phyloP scores from a whole-genome alignment of 106 monocot genomes.

The Allium cepa region DNA sequence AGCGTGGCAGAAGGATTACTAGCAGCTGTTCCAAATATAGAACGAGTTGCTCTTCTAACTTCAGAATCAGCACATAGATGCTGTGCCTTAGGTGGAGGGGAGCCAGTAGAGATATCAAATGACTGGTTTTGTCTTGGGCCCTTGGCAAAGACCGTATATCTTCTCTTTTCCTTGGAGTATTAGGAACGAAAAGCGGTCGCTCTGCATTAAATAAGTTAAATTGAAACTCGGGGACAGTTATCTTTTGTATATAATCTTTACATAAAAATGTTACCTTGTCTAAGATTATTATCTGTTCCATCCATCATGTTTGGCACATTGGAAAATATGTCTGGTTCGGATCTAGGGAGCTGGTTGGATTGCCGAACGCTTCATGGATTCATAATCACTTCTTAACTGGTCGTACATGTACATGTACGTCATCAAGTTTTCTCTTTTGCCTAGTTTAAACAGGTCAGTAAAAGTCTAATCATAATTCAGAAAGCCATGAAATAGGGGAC shows the following conservation, averaged over 20 bases:
- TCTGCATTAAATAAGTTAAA: constrained; percentile 71
- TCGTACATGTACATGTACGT: constrained; percentile 99
- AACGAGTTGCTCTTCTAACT: constrained; percentile 26
- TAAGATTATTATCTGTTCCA: constrained; percentile 27
- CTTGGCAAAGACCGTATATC: constrained; percentile 55
- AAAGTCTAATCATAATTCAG: not conserved
- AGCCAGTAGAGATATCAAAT: constrained; percentile 65
- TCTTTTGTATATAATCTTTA: too few species aligned
- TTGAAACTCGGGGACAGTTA: constrained; percentile 22
- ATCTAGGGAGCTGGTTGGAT: constrained; percentile 76
- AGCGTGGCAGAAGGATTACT: constrained; percentile 67
- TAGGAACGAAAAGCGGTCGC: constrained; percentile 70
- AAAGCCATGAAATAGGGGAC: not conserved
- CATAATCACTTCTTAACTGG: constrained; percentile 80
- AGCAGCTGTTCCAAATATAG: constrained; percentile 40
- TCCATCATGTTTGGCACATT: constrained; percentile 52
- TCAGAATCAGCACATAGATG: constrained; percentile 19
- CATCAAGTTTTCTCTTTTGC: constrained; percentile 97
- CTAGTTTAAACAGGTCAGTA: constrained; percentile 26
- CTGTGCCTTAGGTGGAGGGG: constrained; percentile 40
- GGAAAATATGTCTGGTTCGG: constrained; percentile 67
- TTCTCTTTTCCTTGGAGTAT: constrained; percentile 88
- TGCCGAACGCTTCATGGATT: constrained; percentile 70
- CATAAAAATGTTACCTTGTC: constrained; percentile 43
- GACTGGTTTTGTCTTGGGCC: constrained; percentile 39